Base-by-base conservation (phyloP, 257 asterid species). In the Lycium ferocissimum region DNA sequence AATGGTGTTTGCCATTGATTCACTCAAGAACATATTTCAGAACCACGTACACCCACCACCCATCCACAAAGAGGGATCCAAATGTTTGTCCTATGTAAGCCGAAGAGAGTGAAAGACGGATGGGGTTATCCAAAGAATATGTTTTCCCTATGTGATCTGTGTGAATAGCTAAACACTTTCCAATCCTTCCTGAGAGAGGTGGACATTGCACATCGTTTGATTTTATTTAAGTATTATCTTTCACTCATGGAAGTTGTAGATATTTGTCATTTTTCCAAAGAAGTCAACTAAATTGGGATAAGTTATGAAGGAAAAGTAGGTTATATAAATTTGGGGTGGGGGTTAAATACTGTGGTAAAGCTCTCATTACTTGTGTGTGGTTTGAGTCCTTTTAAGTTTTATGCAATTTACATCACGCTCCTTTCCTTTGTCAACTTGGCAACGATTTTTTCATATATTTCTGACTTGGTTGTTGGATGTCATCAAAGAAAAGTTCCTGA, bases 401-500 rank as follows among this genome's bases (percentile, higher is more conserved):
- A 12, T 22, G 81, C 81, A 7, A 76, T 51, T 76, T 51, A 76
- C 20, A 53, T 51, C 63, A 33, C 18, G 57, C 63, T 51, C 45
- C 7, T 76, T 76, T 51, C n/a, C n/a, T n/a, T n/a, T n/a, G 65
- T 13, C 49, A 53, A 76, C 63, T 53, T 78, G 63, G 22, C 20
- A 53, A 76, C 4, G 63, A 26, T 51, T 76, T 51, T 75, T 49
- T 76, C 82, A 14, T 76, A 53, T 6, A 13, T 53, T 76, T 76
- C 49, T 53, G 20, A 45, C 82, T 26, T 15, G 15, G 22, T 76
- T 53, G 43, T 26, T 26, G 65, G 82, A 53, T 53, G 65, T 26
- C 49, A 78, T 78, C 82, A 78, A 78, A 78, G 65, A 26, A 53
- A 65, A 53, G 65, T 53, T 78, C 63, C 58, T 78, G 63, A 78